A percentile compares a stretch with the other conserved stretches of the same genome.
Evolutionary conservation across 2,329 filamentous ascomycete genomes (phyloP).

Genomic region (Stachybotrys echinatus): DNA sequence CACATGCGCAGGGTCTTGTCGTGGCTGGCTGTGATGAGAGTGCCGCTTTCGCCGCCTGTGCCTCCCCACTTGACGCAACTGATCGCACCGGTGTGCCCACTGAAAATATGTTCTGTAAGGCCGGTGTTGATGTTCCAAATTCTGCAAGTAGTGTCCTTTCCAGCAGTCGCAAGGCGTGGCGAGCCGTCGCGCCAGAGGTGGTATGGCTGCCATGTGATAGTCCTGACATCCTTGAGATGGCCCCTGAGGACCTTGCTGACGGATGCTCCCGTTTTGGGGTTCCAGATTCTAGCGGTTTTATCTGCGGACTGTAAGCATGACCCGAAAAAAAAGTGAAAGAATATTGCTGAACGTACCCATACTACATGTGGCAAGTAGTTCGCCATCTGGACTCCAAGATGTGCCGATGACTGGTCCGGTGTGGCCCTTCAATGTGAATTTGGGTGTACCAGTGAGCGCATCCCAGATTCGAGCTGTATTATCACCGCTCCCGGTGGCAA

Average conservation of each 20-base stretch:
- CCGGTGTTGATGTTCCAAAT: constrained; percentile 81
- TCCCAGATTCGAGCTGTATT: constrained; percentile 92
- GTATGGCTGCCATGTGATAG: constrained; percentile 88
- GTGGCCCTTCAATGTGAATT: constrained; percentile 81
- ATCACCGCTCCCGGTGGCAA: constrained; percentile 88
- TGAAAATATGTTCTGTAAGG: constrained; percentile 73
- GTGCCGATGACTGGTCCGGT: constrained; percentile 86
- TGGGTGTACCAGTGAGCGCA: constrained; percentile 85
- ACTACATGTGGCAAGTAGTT: constrained; percentile 77
- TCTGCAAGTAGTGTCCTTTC: constrained; percentile 82
- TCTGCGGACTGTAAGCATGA: too few relatives aligned
- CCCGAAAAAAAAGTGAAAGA: too few relatives aligned
- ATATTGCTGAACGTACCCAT: too few relatives aligned
- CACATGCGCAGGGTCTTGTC: constrained; percentile 92
- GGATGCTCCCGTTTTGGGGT: constrained; percentile 72
- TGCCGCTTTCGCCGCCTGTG: constrained; percentile 52
- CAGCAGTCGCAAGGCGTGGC: constrained; percentile 77
- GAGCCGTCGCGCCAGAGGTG: constrained; percentile 73
- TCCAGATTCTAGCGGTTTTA: constrained; percentile 85
- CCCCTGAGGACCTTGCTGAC: constrained; percentile 69
- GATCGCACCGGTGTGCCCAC: constrained; percentile 83
- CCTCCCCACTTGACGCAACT: constrained; percentile 94
- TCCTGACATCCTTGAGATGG: constrained; percentile 85
- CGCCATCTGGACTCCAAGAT: constrained; percentile 79
- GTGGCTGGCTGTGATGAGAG: constrained; percentile 79